Base-by-base conservation (phyloP, 179 eudicot species). In the Beta lomatogona region DNA sequence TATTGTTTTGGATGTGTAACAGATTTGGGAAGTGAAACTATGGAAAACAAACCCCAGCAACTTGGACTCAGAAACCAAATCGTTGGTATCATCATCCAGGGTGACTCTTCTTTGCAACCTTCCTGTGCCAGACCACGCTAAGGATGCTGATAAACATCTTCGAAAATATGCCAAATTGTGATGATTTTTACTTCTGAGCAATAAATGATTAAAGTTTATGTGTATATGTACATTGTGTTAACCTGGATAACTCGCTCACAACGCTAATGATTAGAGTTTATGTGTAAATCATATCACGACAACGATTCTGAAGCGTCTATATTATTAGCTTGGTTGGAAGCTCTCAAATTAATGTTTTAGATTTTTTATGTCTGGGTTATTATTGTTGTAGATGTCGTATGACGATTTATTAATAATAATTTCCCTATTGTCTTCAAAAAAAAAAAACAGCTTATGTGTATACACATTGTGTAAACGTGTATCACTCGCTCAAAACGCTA, bases 1-100 rank as follows among this genome's bases (percentile, higher is more conserved):
- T 9, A 6, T 52, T 21, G 68, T 14, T 61, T 69, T 59, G 16
- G 57, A 2, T 21, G 48, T 5, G 3, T 67, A 41, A 45, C 81
- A 93, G 97, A 94, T 93, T 9, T 94, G 98, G 98, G 95, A 94
- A 82, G 96, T 92, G 81, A 82, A 77, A 71, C 79, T 93, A 16
- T 91, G 87, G 86, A 93, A 92, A 76, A 55, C 77, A 31, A 87
- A 88, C 67, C 85, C 94, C 25, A 22, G 65, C 15, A 80, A 85
- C 16, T 16, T 41, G 9, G 89, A 85, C 13, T 16, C 41, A 7
- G 89, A 85, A 44, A 82, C 9, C 31, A 90, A 81, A 81, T 9
- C 73, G 3, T 59, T 94, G 88, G 77, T 93, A 82, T 86, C 98
- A 25, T 79, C 92, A 6, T 86, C 98, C 2, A 84, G 98, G 77